phyloP scores from a whole-genome alignment of 257 asterid species.

The Nicotiana benthamiana region DNA sequence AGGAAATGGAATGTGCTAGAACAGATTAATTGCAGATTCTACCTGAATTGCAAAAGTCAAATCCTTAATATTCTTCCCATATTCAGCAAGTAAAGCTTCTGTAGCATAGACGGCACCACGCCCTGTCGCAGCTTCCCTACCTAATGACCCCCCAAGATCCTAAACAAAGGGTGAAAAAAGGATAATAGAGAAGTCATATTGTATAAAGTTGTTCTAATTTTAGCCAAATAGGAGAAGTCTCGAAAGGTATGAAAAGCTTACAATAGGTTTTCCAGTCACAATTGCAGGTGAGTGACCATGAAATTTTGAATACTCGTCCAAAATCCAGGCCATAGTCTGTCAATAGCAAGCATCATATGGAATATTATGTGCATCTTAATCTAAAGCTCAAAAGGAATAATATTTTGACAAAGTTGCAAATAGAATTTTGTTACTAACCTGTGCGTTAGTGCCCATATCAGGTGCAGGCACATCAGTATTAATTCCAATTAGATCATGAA shows the following conservation, averaged over 20 bases:
- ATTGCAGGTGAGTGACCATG: constrained; percentile 95
- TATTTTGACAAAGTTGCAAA: neutral
- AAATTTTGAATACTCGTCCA: constrained; percentile 94
- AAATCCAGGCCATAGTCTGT: constrained; percentile 99
- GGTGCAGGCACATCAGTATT: constrained; percentile 96
- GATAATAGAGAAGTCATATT: neutral
- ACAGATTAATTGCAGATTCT: neutral
- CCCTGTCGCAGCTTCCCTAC: constrained; percentile 92
- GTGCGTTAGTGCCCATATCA: constrained; percentile 97
- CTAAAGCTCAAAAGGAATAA: neutral
- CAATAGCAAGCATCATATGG: neutral
- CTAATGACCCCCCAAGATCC: constrained; percentile 91
- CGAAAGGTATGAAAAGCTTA: constrained; percentile 23
- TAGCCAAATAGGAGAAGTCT: neutral
- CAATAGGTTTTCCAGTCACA: constrained; percentile 92
- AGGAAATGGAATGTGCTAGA: neutral
- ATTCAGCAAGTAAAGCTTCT: constrained; percentile 74
- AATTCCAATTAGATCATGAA: constrained; percentile 89
- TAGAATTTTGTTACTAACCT: constrained; percentile 33
- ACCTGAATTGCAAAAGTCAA: constrained; percentile 78
- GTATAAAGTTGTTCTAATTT: neutral
- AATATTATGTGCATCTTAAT: neutral
- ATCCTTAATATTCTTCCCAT: constrained; percentile 66
- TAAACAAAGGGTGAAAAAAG: constrained; percentile 10
- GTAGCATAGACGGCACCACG: constrained; percentile 85